phyloP scores from a whole-genome alignment of 164 flowering plant species.

The Annona squamosa region DNA sequence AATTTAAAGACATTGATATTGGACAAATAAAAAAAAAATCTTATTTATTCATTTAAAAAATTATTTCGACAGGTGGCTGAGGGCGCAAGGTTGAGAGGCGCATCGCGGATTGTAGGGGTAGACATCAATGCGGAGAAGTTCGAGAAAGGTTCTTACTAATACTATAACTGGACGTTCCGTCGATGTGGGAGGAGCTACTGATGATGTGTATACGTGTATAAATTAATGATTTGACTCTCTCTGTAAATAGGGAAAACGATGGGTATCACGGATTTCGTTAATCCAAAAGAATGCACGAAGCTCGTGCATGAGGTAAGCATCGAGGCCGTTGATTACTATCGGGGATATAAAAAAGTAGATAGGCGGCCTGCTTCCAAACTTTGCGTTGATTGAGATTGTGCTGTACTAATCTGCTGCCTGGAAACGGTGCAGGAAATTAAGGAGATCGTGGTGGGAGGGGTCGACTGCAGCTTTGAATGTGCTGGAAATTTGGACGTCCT shows the following conservation, averaged over 20 bases:
- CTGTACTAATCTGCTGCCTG: not conserved
- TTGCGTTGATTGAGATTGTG: not conserved
- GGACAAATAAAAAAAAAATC: no score
- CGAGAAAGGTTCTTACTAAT: slow-evolving; percentile 32
- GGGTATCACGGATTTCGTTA: slow-evolving; percentile 66
- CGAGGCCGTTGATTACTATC: not conserved
- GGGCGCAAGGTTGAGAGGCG: slow-evolving; percentile 64
- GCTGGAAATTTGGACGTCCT: slow-evolving; percentile 60
- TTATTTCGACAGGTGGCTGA: slow-evolving; percentile 45
- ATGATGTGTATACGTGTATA: not conserved
- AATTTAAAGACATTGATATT: no score
- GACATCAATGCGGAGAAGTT: slow-evolving; percentile 55
- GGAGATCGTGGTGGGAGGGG: slow-evolving; percentile 60
- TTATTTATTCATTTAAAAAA: no score
- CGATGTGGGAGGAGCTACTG: not conserved
- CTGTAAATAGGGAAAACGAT: slow-evolving; percentile 28
- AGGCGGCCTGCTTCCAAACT: no score
- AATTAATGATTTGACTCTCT: not conserved
- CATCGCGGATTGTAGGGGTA: slow-evolving; percentile 61
- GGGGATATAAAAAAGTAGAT: not conserved
- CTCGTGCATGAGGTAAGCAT: slow-evolving; percentile 50
- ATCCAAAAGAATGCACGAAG: slow-evolving; percentile 38
- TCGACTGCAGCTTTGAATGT: slow-evolving; percentile 70
- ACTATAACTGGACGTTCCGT: not conserved
- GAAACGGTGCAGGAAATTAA: slow-evolving; percentile 43